These are phyloP conservation scores for Lanmaoa pseudosensibilis DNA, from an alignment of 768 basidiomycete genomes.

Conservation along the genomic window DNA sequence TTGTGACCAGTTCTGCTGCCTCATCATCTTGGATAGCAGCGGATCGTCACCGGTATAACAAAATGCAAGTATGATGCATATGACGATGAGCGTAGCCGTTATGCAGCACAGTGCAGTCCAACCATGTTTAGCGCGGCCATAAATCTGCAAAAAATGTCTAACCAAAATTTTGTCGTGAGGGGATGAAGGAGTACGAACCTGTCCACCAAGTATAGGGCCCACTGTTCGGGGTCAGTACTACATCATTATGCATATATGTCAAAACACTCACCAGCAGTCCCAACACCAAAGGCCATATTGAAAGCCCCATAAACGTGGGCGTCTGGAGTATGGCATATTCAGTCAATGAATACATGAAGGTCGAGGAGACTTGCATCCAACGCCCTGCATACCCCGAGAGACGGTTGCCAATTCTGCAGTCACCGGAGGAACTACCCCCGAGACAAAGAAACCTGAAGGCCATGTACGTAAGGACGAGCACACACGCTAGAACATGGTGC, in stretches of 20 bases:
- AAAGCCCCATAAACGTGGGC: slow-evolving; percentile 75
- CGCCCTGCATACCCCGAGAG: slow-evolving; percentile 53
- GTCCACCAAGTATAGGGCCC: slow-evolving; percentile 70
- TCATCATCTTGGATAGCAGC: slow-evolving; percentile 32
- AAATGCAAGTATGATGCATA: slow-evolving; percentile 41
- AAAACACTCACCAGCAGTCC: slow-evolving; percentile 50
- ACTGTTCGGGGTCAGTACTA: slow-evolving; percentile 39
- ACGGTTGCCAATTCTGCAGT: slow-evolving; percentile 68
- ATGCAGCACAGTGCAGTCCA: slow-evolving; percentile 62
- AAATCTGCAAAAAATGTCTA: slow-evolving; percentile 45
- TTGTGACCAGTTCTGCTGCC: slow-evolving; percentile 17
- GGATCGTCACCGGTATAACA: slow-evolving; percentile 53
- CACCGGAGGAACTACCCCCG: slow-evolving; percentile 58
- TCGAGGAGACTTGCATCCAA: slow-evolving; percentile 57
- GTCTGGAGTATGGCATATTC: slow-evolving; percentile 40
- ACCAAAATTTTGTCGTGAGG: background rate
- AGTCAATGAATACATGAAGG: background rate
- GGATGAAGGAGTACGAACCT: slow-evolving; percentile 40
- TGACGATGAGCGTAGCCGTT: slow-evolving; percentile 41
- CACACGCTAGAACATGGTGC: slow-evolving; percentile 10
- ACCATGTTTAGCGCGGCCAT: slow-evolving; percentile 52
- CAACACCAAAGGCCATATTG: slow-evolving; percentile 69
- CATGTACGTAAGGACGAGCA: background rate
- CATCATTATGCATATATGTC: background rate
- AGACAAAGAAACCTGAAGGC: slow-evolving; percentile 56